phyloP scores from a whole-genome alignment of 441 rosid species.

The Syzygium malaccense region DNA sequence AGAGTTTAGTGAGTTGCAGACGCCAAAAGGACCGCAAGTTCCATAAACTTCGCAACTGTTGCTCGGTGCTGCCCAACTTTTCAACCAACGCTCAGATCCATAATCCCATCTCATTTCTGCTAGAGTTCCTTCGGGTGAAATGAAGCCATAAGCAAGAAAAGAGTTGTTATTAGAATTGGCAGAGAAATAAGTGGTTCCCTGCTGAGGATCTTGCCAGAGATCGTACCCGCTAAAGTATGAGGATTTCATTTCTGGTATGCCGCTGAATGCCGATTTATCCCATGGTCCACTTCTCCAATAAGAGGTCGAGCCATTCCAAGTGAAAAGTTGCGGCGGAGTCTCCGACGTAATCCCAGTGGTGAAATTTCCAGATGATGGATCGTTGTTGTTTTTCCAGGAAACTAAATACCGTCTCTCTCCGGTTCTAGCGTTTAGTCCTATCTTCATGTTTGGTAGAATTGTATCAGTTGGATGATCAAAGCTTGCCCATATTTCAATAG shows the following conservation, averaged over 20 bases:
- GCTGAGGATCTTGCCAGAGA: not conserved
- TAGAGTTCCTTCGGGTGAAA: not conserved
- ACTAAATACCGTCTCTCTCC: not conserved
- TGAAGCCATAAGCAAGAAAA: not conserved
- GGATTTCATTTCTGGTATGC: not conserved
- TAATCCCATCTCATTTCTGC: fast-evolving
- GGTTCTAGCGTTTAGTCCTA: not conserved
- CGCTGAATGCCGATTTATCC: not conserved
- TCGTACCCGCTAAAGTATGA: not conserved
- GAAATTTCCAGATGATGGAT: not conserved
- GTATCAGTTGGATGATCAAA: not conserved
- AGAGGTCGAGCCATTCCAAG: not conserved
- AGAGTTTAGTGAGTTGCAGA: not conserved
- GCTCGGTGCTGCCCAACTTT: fast-evolving
- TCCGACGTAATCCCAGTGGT: not conserved
- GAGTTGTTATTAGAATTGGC: not conserved
- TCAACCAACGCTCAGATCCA: not conserved
- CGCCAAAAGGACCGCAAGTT: not conserved
- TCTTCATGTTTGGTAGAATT: not conserved
- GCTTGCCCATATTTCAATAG: not conserved
- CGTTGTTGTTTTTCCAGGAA: not conserved
- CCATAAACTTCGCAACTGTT: not conserved
- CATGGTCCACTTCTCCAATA: not conserved
- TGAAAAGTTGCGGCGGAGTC: not conserved
- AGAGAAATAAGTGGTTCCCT: not conserved